phyloP scores from a whole-genome alignment of 345 rosid species.

The Schrenkiella parvula region DNA sequence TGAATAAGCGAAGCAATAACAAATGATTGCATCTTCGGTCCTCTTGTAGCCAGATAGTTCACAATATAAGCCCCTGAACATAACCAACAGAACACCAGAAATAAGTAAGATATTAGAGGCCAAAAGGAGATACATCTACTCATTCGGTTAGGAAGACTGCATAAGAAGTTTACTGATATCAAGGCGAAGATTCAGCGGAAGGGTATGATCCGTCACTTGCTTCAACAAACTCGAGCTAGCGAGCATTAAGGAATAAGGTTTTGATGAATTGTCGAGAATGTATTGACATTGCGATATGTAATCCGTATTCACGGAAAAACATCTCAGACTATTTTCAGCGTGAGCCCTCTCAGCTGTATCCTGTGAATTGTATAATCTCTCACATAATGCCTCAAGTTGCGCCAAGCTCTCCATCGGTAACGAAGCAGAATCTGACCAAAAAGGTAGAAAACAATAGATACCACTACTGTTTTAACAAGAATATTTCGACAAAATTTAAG shows the following conservation, averaged over 20 bases:
- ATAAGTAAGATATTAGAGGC: neutral
- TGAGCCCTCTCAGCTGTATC: conserved; percentile 88
- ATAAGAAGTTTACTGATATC: conserved; percentile 63
- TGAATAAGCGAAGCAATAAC: conserved; percentile 85
- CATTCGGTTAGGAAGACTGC: neutral
- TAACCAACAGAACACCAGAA: conserved; percentile 12
- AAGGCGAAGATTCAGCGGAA: conserved; percentile 81
- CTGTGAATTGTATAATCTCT: conserved; percentile 91
- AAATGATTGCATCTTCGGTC: conserved; percentile 80
- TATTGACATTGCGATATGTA: conserved; percentile 94
- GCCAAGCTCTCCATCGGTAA: conserved; percentile 90
- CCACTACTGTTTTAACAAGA: conserved; percentile 21
- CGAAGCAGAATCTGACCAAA: conserved; percentile 34
- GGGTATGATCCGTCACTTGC: conserved; percentile 96
- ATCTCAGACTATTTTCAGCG: conserved; percentile 89
- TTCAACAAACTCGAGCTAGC: conserved; percentile 95
- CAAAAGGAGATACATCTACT: neutral
- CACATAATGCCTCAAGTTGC: conserved; percentile 94
- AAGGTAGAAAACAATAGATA: conserved; percentile 33
- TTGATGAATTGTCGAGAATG: conserved; percentile 94
- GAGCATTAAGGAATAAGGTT: conserved; percentile 96
- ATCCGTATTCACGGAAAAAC: conserved; percentile 81
- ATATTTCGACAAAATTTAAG: conserved; percentile 14
- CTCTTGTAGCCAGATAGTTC: conserved; percentile 86
- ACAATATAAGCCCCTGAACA: conserved; percentile 69